phyloP scores from a whole-genome alignment of 2,329 filamentous ascomycete genomes.

The Lecanicillium sp. region DNA sequence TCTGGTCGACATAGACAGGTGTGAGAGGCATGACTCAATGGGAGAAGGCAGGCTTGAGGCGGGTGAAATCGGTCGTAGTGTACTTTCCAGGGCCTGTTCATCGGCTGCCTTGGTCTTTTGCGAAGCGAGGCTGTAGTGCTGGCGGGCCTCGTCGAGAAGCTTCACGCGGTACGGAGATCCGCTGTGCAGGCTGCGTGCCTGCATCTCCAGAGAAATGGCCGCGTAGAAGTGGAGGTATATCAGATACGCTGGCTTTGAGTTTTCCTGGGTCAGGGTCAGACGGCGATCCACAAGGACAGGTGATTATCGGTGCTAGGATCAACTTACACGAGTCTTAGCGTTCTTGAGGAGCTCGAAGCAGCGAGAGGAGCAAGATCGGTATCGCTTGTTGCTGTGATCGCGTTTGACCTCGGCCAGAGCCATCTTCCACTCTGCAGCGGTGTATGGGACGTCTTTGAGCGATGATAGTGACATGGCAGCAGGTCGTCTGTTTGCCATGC shows the following conservation, averaged over 20 bases:
- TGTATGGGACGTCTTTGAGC: conserved; percentile 34
- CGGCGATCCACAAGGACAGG: not conserved
- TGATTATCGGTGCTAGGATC: not conserved
- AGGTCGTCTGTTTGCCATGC: conserved; percentile 12
- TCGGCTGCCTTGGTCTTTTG: conserved; percentile 36
- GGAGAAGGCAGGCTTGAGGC: conserved; percentile 40
- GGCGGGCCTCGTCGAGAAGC: conserved; percentile 45
- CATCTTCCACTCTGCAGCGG: conserved; percentile 44
- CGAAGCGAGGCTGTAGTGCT: conserved; percentile 46
- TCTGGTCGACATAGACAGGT: conserved; percentile 36
- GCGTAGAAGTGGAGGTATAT: conserved; percentile 58
- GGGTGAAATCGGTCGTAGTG: conserved; percentile 33
- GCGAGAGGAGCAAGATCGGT: conserved; percentile 46
- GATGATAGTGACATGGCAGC: conserved; percentile 18
- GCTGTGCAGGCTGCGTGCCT: conserved; percentile 42
- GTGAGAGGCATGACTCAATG: conserved; percentile 40
- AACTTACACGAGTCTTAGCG: conserved; percentile 38
- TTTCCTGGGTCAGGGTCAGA: conserved; percentile 20
- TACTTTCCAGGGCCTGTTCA: conserved; percentile 37
- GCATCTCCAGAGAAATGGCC: conserved; percentile 53
- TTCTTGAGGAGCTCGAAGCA: conserved; percentile 49
- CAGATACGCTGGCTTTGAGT: conserved; percentile 47
- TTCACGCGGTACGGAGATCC: conserved; percentile 40
- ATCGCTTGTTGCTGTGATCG: conserved; percentile 44
- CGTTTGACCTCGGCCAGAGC: conserved; percentile 48